Conservation (phyloP, 2,329 filamentous ascomycete species). For the Atkinsonella hypoxylon region DNA sequence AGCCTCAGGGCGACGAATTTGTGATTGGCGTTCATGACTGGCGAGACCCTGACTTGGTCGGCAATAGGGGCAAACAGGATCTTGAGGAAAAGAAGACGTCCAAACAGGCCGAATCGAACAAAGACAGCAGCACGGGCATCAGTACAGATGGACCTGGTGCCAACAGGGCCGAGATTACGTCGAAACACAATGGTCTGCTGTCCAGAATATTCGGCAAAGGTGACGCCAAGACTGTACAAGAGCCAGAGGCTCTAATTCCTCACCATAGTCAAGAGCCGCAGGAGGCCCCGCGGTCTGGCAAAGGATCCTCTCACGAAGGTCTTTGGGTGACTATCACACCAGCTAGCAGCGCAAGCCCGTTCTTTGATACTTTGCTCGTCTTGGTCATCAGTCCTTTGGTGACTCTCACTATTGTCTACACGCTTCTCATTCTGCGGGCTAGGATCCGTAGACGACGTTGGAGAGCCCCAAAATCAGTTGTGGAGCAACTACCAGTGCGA, state of each 20-base stretch:
- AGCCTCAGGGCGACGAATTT: conserved; percentile 37
- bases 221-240: conserved; percentile 15
- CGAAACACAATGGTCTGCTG: conserved; percentile 27
- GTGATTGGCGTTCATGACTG: conserved; percentile 79
- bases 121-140: not conserved
- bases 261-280: conserved; percentile 10
- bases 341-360: conserved; percentile 77
- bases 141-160: not conserved
- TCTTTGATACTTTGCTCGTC: conserved; percentile 93
- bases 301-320: conserved; percentile 41
- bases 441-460: conserved; percentile 81
- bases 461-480: conserved; percentile 94
- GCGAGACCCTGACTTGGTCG: conserved; percentile 55
- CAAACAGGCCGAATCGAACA: conserved; percentile 1
- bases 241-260: conserved; percentile 15
- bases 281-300: conserved; percentile 4
- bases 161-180: conserved; percentile 20
- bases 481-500: conserved; percentile 85
- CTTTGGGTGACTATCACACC: conserved; percentile 96
- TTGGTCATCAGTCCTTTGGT: conserved; percentile 90
- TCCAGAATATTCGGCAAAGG: conserved; percentile 39
- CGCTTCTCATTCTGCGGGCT: conserved; percentile 73
- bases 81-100: conserved; percentile 1
- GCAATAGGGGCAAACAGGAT: conserved; percentile 5
- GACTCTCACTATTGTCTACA: conserved; percentile 86